Percentiles rank a stretch among this genome's conserved stretches.
Evolutionary conservation across 169 alveolate genomes (phyloP).

Genomic region (Cystoisospora suis): DNA sequence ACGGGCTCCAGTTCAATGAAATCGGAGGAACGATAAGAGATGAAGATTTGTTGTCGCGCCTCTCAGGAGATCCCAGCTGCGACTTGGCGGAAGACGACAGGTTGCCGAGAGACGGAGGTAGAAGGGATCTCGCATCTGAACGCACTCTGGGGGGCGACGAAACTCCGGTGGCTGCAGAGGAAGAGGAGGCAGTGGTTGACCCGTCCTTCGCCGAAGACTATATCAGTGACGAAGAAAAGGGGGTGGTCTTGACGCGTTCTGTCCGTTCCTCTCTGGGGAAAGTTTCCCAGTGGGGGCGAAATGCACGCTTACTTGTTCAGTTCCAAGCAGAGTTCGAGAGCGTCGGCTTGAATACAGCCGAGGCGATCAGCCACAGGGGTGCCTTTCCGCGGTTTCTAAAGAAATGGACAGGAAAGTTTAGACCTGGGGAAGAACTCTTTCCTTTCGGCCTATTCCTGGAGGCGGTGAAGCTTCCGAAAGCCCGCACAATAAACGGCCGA

Average conservation of each 20-base stretch:
- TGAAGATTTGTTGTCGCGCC: too few relatives aligned
- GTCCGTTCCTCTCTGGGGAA: not conserved
- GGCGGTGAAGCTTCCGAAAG: not conserved
- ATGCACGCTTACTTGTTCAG: not conserved
- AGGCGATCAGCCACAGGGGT: not conserved
- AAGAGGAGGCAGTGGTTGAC: too few relatives aligned
- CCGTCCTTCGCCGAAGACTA: too few relatives aligned
- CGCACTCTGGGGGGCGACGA: too few relatives aligned
- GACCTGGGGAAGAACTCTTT: not conserved
- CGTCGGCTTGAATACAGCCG: not conserved
- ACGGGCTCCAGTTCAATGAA: too few relatives aligned
- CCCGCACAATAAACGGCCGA: not conserved
- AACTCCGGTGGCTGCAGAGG: too few relatives aligned
- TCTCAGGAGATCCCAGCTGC: too few relatives aligned
- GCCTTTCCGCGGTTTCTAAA: slow-evolving; percentile 13
- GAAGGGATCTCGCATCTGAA: too few relatives aligned
- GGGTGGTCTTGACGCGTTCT: not conserved
- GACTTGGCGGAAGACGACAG: too few relatives aligned
- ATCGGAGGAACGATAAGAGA: too few relatives aligned
- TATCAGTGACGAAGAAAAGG: too few relatives aligned
- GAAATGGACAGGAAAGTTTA: not conserved
- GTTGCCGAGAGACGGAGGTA: too few relatives aligned
- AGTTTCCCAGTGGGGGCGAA: not conserved
- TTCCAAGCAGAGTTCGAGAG: slow-evolving; percentile 5
- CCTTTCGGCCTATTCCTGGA: not conserved